Evolutionary conservation across 768 basidiomycete species (phyloP).

Genomic region (Tylopilus plumbeoviolaceoides): DNA sequence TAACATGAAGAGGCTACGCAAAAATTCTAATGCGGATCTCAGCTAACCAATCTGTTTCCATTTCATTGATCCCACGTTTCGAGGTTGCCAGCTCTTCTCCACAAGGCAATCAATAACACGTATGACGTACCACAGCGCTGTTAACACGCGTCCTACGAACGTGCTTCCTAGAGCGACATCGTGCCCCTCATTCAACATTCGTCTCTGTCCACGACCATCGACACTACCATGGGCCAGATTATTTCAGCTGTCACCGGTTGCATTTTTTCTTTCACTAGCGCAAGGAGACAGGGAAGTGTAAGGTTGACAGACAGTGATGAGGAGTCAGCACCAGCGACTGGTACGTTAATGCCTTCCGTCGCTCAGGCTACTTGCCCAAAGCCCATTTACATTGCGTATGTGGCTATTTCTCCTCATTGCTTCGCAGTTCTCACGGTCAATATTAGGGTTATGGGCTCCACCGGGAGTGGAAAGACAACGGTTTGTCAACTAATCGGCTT

Average conservation of each 20-base stretch:
- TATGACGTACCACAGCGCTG: constrained; percentile 1
- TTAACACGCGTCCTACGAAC: constrained; percentile 6
- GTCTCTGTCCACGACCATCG: constrained; percentile 7
- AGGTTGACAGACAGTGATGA: constrained; percentile 17
- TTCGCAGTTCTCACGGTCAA: constrained; percentile 2
- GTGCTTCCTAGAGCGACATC: neutral
- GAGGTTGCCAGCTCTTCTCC: constrained; percentile 5
- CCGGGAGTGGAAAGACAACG: constrained; percentile 31
- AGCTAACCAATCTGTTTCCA: neutral
- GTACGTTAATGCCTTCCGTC: neutral
- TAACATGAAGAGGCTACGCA: neutral
- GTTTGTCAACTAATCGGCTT: constrained; percentile 12
- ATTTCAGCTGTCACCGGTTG: constrained; percentile 3
- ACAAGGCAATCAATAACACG: neutral
- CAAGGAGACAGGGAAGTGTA: constrained; percentile 7
- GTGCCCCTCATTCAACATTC: neutral
- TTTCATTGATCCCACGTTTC: constrained; percentile 3
- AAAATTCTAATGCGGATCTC: neutral
- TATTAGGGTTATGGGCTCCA: constrained; percentile 27
- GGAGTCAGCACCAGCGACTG: constrained; percentile 8
- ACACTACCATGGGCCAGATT: constrained; percentile 20
- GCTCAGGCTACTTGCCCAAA: constrained; percentile 3
- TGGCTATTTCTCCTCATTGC: neutral
- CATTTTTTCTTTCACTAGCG: neutral
- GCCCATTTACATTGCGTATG: constrained; percentile 28